Base-by-base conservation (phyloP, 1,284 basidiomycete genomes). In the Bondarzewia mesenterica region DNA sequence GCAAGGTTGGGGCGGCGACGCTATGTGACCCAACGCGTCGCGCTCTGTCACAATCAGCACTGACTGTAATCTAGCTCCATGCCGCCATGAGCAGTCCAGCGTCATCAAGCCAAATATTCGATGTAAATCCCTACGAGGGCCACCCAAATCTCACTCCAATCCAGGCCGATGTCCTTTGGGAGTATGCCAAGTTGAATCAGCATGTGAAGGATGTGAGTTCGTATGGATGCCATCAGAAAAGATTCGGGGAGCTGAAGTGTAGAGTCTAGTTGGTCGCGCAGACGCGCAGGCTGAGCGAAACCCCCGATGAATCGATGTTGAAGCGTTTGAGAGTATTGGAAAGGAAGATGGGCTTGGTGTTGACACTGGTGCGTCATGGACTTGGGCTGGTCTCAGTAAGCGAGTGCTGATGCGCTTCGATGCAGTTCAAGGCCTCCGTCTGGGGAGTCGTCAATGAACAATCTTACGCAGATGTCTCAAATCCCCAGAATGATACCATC, bases 401-500 rank as follows among this genome's bases (percentile, higher is more conserved):
- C 27, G 43, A 42, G 47, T 37, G 29, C 32, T 26, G 16, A 16
- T 37, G 21, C 29, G 3, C 47, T 35, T 18, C 37, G 42, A 54
- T 54, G 2, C 64, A 95, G 85, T 95, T 92, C 75, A 92, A 93
- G 69, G 92, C 92, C 0, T 93, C 91, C 14, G 93, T 96, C 0
- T 97, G 92, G 92, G 89, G 87, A 7, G 85, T 94, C 42, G 85
- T 96, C 59, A 89, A 92, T 62, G 89, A 95, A 56, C 86, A 89
- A 56, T 78, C 84, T 47, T 72, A 74, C 32, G 69, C 69, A 37
- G 75, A 78, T 26, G 67, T 71, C 15, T 58, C 63, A 15, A 61
- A 58, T 41, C 61, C 62, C 39, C 62, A 58, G 51, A 62, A 67
- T 38, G 57, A 54, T 22, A 73, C 68, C 44, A 66, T 59, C 40